These are phyloP conservation scores for Boletus rex-veris DNA, from an alignment of 768 basidiomycete genomes.

Conservation along the genomic window DNA sequence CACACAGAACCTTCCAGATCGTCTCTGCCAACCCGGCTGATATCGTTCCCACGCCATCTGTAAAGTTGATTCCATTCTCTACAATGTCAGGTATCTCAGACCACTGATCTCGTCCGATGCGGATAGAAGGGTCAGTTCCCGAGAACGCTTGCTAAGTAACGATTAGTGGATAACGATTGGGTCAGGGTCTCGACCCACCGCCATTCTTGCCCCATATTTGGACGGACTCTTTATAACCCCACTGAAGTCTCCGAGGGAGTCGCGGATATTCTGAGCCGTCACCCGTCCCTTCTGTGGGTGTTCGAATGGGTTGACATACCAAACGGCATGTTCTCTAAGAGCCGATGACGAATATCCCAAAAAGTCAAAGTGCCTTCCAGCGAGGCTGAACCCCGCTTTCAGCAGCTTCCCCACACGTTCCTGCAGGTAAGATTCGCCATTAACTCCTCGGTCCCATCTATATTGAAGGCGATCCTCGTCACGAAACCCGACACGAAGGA, in stretches of 20 bases:
- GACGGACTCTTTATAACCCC: conserved; percentile 60
- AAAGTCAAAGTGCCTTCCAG: conserved; percentile 34
- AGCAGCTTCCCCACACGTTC: conserved; percentile 57
- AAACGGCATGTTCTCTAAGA: conserved; percentile 75
- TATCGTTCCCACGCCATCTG: conserved; percentile 82
- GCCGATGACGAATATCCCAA: conserved; percentile 66
- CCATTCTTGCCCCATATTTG: conserved; percentile 78
- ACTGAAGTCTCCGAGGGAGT: conserved; percentile 64
- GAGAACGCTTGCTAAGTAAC: conserved; percentile 67
- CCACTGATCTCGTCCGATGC: conserved; percentile 56
- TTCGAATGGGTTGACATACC: conserved; percentile 70
- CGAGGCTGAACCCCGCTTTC: conserved; percentile 64
- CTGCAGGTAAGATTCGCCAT: conserved; percentile 52
- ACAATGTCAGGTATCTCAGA: conserved; percentile 58
- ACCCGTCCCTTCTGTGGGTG: conserved; percentile 43
- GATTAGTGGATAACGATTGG: conserved; percentile 5
- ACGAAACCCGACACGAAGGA: conserved; percentile 79
- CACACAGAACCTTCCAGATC: conserved; percentile 59
- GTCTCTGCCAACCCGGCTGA: conserved; percentile 53
- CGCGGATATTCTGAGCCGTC: conserved; percentile 56
- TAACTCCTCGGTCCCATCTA: conserved; percentile 65
- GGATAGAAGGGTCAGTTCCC: conserved; percentile 73
- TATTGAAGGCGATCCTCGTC: conserved; percentile 77
- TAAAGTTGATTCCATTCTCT: conserved; percentile 45
- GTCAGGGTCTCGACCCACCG: conserved; percentile 27